phyloP scores from a whole-genome alignment of 2,329 filamentous ascomycete species.

The Alternaria ethzedia region DNA sequence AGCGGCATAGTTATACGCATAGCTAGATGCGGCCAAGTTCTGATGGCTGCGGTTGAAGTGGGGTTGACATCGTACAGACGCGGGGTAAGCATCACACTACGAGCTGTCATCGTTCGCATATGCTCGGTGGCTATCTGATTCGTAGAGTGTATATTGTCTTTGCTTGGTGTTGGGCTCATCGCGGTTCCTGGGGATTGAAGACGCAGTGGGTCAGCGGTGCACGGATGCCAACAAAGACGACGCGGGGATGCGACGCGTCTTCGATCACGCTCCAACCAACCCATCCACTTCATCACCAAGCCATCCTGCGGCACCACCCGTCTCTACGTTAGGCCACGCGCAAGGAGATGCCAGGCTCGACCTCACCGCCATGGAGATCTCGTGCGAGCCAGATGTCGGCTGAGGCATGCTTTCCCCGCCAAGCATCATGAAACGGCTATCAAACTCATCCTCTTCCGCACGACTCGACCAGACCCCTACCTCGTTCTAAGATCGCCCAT shows the following conservation, averaged over 20 bases:
- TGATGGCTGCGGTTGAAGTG: background rate
- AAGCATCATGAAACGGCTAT: conserved; percentile 26
- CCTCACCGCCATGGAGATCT: background rate
- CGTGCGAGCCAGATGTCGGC: background rate
- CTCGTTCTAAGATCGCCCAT: conserved; percentile 12
- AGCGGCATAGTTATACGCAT: background rate
- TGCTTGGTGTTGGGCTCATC: background rate
- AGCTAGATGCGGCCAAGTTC: background rate
- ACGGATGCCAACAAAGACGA: background rate
- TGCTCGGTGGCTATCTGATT: background rate
- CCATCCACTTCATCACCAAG: background rate
- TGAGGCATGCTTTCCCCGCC: conserved; percentile 23
- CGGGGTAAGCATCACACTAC: background rate
- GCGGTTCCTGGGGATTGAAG: background rate
- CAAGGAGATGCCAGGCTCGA: background rate
- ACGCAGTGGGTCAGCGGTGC: background rate
- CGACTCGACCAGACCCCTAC: conserved; percentile 12
- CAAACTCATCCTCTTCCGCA: conserved; percentile 20
- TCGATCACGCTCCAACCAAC: background rate
- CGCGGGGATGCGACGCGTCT: background rate
- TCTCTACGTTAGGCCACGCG: background rate
- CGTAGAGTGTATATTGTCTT: background rate
- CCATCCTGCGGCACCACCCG: background rate
- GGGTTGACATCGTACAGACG: background rate
- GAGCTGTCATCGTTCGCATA: background rate